Conservation (phyloP, 345 rosid genomes). For the Dovyalis caffra region DNA sequence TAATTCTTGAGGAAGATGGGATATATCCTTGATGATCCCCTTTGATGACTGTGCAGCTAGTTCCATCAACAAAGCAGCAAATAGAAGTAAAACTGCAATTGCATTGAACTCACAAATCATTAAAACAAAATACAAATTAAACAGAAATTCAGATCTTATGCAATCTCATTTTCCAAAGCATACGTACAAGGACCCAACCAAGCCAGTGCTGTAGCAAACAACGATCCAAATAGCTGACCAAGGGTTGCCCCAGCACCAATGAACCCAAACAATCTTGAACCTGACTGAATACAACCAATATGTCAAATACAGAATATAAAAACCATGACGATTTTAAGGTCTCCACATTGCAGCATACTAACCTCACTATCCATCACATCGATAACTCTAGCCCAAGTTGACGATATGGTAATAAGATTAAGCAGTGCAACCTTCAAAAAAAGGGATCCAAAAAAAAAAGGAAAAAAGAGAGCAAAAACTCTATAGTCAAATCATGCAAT, state of each 20-base stretch:
- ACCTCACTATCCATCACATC: slow-evolving; percentile 96
- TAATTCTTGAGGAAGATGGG: slow-evolving; percentile 62
- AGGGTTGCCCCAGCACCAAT: slow-evolving; percentile 97
- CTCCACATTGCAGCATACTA: slow-evolving; percentile 15
- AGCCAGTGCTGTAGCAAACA: slow-evolving; percentile 80
- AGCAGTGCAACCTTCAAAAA: slow-evolving; percentile 80
- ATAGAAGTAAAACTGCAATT: slow-evolving; percentile 68
- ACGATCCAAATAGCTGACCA: slow-evolving; percentile 93
- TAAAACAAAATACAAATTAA: slow-evolving; percentile 18
- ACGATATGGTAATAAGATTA: slow-evolving; percentile 86
- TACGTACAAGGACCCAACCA: slow-evolving; percentile 88
- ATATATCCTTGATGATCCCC: slow-evolving; percentile 60
- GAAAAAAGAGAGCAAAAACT: neutral
- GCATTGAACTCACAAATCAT: slow-evolving; percentile 20
- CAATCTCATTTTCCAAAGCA: neutral
- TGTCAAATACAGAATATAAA: slow-evolving; percentile 28
- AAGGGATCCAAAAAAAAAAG: no score
- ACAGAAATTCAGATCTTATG: slow-evolving; percentile 11
- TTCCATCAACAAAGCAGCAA: slow-evolving; percentile 88
- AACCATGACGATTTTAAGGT: slow-evolving; percentile 2
- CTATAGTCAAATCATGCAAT: neutral
- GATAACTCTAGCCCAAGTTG: slow-evolving; percentile 94
- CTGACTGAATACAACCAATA: slow-evolving; percentile 67
- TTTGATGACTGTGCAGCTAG: slow-evolving; percentile 85
- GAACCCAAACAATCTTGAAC: slow-evolving; percentile 94